Base-by-base conservation (phyloP, 1,284 basidiomycete genomes). In the Melampsora americana region DNA sequence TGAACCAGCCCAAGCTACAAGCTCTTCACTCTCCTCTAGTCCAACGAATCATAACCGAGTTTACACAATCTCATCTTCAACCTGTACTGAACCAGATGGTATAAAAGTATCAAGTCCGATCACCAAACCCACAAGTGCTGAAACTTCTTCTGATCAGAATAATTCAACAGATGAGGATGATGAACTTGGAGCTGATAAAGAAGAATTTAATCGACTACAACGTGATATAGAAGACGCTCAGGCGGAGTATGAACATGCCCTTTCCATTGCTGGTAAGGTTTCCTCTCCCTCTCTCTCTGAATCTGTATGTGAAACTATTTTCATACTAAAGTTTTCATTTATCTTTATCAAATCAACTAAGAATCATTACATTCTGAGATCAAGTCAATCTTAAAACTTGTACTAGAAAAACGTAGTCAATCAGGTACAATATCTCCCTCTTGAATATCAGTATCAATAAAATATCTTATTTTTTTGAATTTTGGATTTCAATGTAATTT, bases 311-410 rank as follows among this genome's bases (percentile, higher is more conserved):
- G 9, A 1, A 2, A 7, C 6, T 42, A 5, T 42, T 42, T n/a
- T 5, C 1, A 11, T 56, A 61, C 50, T 42, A 23, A 39, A 39
- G n/a, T 39, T 28, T 2, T 3, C 65, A 28, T n/a, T 50, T 42
- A 6, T 44, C n/a, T 46, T 3, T 14, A 5, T 46, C 46, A 6
- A 44, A n/a, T 30, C 5, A 30, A 28, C 9, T 7, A 5, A 72
- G 69, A 72, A 65, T 65, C 44, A 5, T 61, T 72, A 32, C 69
- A 53, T 50, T 12, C 26, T 9, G 69, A 72, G 46, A 72, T 72
- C 46, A 72, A 72, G n/a, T n/a, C 42, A 3, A 61, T 61, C n/a
- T 65, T 72, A 20, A 9, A 28, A 32, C 39, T 46, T 11, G 62
- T 72, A 44, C 62, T 72, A 7, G 69, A 72, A 18, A 56, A 56